Percentiles rank a stretch among this genome's conserved stretches.
Evolutionary conservation across 305 asterid species (phyloP).

Genomic region (Coffea humblotiana): DNA sequence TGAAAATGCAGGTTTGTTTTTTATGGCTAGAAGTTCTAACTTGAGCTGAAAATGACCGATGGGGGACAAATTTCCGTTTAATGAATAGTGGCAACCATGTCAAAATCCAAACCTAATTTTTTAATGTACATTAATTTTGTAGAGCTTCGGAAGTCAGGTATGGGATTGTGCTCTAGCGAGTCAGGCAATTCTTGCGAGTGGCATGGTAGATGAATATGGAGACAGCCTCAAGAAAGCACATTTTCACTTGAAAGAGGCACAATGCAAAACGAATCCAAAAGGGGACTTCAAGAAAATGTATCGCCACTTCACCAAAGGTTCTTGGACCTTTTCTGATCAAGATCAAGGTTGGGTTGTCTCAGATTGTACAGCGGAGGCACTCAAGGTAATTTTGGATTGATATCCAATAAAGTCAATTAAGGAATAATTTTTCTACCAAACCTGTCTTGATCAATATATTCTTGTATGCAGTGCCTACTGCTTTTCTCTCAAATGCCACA

Average conservation of each 20-base stretch:
- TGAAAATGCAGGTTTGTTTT: conserved; percentile 66
- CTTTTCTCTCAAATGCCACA: conserved; percentile 61
- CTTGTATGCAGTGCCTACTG: conserved; percentile 45
- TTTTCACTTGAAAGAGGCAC: conserved; percentile 69
- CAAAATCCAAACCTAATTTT: not conserved
- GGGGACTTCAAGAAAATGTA: conserved; percentile 68
- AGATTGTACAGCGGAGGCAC: conserved; percentile 74
- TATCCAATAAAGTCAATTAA: not conserved
- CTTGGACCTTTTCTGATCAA: conserved; percentile 92
- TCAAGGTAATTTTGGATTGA: conserved; percentile 41
- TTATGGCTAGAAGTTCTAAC: not conserved
- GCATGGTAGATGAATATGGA: conserved; percentile 76
- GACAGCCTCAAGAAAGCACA: conserved; percentile 69
- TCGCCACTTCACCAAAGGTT: conserved; percentile 78
- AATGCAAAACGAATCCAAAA: conserved; percentile 64
- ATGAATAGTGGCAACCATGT: not conserved
- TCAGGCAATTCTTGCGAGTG: conserved; percentile 66
- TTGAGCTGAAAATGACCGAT: not conserved
- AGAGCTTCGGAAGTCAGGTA: conserved; percentile 75
- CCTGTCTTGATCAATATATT: not conserved
- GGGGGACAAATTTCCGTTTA: not conserved
- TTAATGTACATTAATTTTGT: not conserved
- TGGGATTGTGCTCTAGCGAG: conserved; percentile 72
- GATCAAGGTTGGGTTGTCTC: conserved; percentile 94
- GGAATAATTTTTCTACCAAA: not conserved